These are phyloP conservation scores for Boletus reticuloceps DNA, from an alignment of 768 basidiomycete species.

Conservation along the genomic window DNA sequence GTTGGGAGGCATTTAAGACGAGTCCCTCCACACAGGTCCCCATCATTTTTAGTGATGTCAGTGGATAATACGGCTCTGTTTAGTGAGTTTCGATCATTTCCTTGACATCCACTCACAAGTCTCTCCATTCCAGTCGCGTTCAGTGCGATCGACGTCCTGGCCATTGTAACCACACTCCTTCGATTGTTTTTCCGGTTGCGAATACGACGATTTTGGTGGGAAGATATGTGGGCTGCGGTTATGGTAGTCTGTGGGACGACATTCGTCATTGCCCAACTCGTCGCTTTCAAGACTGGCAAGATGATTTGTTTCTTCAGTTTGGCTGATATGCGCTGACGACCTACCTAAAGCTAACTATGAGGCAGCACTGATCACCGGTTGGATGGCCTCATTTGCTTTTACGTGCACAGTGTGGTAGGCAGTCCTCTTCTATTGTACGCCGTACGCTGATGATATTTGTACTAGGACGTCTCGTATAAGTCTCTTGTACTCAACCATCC, in stretches of 20 bases:
- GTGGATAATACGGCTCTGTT: background rate
- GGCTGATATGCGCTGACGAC: background rate
- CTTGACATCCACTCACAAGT: background rate
- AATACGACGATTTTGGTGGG: slow-evolving; percentile 24
- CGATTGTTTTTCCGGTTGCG: slow-evolving; percentile 12
- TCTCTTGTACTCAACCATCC: background rate
- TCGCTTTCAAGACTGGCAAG: background rate
- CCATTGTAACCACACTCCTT: slow-evolving; percentile 7
- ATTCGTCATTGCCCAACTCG: background rate
- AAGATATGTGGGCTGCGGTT: slow-evolving; percentile 21
- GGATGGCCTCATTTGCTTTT: background rate
- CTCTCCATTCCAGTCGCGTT: slow-evolving; percentile 1
- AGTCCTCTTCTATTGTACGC: background rate
- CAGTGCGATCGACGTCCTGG: slow-evolving; percentile 1
- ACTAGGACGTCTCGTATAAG: background rate
- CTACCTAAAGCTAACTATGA: background rate
- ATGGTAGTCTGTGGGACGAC: background rate
- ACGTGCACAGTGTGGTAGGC: background rate
- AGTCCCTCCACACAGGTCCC: background rate
- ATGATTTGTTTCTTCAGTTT: background rate
- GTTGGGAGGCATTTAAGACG: background rate
- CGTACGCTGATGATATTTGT: background rate
- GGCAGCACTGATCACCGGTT: background rate
- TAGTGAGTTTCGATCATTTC: background rate
- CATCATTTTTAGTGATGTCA: background rate